Conservation (phyloP, 345 rosid species). For the Citrus cavaleriei region DNA sequence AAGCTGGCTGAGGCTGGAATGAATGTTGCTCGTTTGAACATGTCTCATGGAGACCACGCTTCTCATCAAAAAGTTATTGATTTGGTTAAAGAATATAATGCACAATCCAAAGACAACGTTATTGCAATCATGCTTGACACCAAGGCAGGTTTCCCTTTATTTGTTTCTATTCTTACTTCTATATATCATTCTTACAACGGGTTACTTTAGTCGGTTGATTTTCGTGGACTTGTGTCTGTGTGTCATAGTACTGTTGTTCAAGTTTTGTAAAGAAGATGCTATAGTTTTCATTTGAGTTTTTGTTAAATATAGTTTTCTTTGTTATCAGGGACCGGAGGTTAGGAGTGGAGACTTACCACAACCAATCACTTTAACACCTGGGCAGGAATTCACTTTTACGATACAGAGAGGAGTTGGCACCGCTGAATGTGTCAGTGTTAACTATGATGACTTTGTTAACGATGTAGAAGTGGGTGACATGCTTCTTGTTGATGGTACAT, state of each 20-base stretch:
- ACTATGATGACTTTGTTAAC: slow-evolving; percentile 93
- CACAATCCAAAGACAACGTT: slow-evolving; percentile 77
- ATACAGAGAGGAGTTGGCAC: slow-evolving; percentile 87
- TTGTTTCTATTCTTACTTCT: slow-evolving; percentile 6
- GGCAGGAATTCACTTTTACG: slow-evolving; percentile 96
- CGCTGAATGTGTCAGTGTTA: slow-evolving; percentile 84
- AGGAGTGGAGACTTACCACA: slow-evolving; percentile 99
- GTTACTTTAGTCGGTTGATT: not conserved
- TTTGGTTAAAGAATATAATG: slow-evolving; percentile 96
- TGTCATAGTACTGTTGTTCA: not conserved
- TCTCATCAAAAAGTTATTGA: slow-evolving; percentile 97
- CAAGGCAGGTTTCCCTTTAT: slow-evolving; percentile 49
- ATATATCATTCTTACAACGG: not conserved
- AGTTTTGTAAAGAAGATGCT: not conserved
- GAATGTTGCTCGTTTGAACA: slow-evolving; percentile 96
- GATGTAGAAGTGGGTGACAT: slow-evolving; percentile 95
- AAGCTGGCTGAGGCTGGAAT: slow-evolving; percentile 97
- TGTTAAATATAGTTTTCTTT: not conserved
- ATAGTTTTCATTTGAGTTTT: not conserved
- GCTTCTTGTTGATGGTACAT: slow-evolving; percentile 98
- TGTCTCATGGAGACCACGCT: slow-evolving; percentile 99
- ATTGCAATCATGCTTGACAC: slow-evolving; percentile 98
- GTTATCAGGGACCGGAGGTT: slow-evolving; percentile 88
- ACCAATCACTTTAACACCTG: slow-evolving; percentile 59
- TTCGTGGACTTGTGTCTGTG: not conserved